These are phyloP conservation scores for Balamuthia mandrillaris DNA, from an alignment of 208 protist species.

Conservation along the genomic window DNA sequence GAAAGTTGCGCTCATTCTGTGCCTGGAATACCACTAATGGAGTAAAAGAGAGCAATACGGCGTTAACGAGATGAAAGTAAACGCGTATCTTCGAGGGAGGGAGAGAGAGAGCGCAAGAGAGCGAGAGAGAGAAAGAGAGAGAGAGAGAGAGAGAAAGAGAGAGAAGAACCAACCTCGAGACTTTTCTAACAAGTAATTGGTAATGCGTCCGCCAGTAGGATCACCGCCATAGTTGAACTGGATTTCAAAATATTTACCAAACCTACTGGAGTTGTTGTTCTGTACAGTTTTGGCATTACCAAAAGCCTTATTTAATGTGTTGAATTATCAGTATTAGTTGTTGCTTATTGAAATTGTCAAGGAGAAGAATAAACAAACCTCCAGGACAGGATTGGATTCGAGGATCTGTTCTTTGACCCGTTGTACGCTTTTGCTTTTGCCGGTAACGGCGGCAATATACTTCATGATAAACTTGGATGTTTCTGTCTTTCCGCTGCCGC, in stretches of 20 bases:
- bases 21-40: conserved; percentile 44
- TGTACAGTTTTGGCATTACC: conserved; percentile 65
- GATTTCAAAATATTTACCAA: conserved; percentile 73
- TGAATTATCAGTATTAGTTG: neutral
- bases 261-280: conserved; percentile 74
- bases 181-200: conserved; percentile 59
- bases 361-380: conserved; percentile 7
- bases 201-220: conserved; percentile 42
- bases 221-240: conserved; percentile 50
- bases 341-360: neutral
- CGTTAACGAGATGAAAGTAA: no score
- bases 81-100: no score
- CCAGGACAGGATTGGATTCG: conserved; percentile 49
- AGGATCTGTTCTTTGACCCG: conserved; percentile 87
- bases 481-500: conserved; percentile 93
- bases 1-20: conserved; percentile 86
- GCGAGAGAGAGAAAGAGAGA: no score
- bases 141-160: no score
- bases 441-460: conserved; percentile 86
- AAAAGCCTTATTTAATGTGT: conserved; percentile 31
- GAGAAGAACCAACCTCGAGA: no score
- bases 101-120: no score
- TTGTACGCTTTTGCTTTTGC: conserved; percentile 78
- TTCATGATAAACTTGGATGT: conserved; percentile 91
- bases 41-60: neutral